A percentile compares a stretch with the other conserved stretches of the same genome.
These are phyloP conservation scores for Aspergillus biplanus DNA, from an alignment of 495 filamentous ascomycete genomes.

Conservation along the genomic window DNA sequence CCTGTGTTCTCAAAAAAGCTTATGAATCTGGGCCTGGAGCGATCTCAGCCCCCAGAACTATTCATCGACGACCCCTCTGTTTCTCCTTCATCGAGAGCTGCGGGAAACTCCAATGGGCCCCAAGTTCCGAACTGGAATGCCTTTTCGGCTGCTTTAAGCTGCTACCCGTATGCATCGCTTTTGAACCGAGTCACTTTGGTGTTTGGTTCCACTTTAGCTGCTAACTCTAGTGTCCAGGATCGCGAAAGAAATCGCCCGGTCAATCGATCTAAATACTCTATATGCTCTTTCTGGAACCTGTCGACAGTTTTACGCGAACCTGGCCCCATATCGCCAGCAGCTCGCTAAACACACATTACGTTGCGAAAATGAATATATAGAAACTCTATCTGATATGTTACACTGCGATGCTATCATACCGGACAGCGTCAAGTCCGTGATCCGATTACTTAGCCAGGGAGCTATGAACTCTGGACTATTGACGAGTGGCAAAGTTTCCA, in stretches of 20 bases:
- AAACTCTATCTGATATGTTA: constrained; percentile 45
- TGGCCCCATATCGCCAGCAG: constrained; percentile 74
- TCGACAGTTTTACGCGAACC: constrained; percentile 72
- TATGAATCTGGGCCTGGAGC: constrained; percentile 22
- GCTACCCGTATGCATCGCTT: constrained; percentile 77
- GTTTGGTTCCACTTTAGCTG: constrained; percentile 25
- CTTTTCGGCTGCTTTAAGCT: constrained; percentile 78
- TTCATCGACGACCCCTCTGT: constrained; percentile 18
- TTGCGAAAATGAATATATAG: constrained; percentile 70
- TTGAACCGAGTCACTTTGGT: constrained; percentile 22
- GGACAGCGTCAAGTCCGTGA: constrained; percentile 41
- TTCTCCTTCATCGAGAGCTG: constrained; percentile 11
- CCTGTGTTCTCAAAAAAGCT: constrained; percentile 34
- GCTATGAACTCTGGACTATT: constrained; percentile 43
- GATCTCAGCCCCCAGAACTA: constrained; percentile 10
- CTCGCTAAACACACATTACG: constrained; percentile 74
- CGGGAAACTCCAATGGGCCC: constrained; percentile 31
- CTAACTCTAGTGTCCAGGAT: constrained; percentile 59
- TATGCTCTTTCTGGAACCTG: constrained; percentile 79
- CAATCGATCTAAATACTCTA: constrained; percentile 83
- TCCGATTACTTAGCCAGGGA: constrained; percentile 38
- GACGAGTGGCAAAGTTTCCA: constrained; percentile 66
- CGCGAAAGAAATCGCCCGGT: constrained; percentile 69
- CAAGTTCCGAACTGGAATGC: constrained; percentile 68
- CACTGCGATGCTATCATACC: constrained; percentile 37